Base-by-base conservation (phyloP, 148 eudicot species). In the Persicaria maculosa region DNA sequence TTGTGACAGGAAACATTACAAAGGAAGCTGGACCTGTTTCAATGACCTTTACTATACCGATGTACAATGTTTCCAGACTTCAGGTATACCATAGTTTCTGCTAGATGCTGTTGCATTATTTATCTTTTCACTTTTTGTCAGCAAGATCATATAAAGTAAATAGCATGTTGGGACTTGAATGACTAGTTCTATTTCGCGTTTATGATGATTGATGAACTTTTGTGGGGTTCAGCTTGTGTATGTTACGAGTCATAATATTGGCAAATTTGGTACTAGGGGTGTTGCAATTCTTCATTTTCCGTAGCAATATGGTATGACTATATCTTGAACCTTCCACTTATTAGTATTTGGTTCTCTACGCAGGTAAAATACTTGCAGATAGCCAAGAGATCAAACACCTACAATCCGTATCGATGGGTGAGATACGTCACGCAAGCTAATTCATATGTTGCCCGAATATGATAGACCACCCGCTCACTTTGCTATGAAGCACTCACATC, bases 21-120 rank as follows among this genome's bases (percentile, higher is more conserved):
- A 95, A 95, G 81, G 98, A 95, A 84, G 98, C 97, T 77, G 97
- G 97, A 72, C 97, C 98, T 73, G 98, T 95, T 74, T 87, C 92
- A 81, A 90, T 95, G 97, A 92, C 89, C 70, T 95, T 95, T 79
- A 95, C 96, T 50, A 95, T 95, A 77, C 97, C 98, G 10, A 95
- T 92, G 98, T 88, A 87, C 83, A 95, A 95, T 78, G 86, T 92
- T 76, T 95, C 97, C 71, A 88, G 92, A 83, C 92, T 95, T 77
- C 97, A 94, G 96, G 98, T 91, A 83, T 77, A 73, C 48, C 9
- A 7, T 57, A 4, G 54, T 19, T 5, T 11, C 64, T 74, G 5
- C 25, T 47, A 62, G 58, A 46, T 50, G 8, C 57, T 59, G 47
- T 19, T 47, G 19, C 17, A 55, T 55, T 20, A 55, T 55, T 55